Conservation (phyloP, 345 rosid genomes). For the Anacardium occidentale region DNA sequence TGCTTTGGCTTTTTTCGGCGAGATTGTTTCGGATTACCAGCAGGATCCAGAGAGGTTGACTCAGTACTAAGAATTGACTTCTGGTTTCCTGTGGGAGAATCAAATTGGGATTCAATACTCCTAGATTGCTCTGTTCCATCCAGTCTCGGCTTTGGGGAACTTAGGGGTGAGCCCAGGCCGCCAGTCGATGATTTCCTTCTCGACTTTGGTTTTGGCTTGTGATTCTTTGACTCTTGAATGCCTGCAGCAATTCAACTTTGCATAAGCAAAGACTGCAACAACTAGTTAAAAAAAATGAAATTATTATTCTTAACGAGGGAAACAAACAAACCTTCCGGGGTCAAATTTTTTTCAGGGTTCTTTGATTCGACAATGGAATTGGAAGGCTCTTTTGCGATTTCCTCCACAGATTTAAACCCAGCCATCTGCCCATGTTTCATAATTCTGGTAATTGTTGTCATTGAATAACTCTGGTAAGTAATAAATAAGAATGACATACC, state of each 20-base stretch:
- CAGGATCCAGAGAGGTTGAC: conserved; percentile 22
- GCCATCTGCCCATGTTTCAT: conserved; percentile 37
- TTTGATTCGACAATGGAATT: conserved; percentile 17
- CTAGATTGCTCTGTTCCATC: conserved; percentile 39
- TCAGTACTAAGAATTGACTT: conserved; percentile 27
- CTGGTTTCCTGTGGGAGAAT: conserved; percentile 27
- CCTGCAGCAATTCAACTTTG: background rate
- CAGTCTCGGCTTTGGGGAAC: background rate
- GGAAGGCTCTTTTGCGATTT: conserved; percentile 6
- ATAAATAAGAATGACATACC: conserved; percentile 36
- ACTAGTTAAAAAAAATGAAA: background rate
- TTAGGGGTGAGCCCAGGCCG: conserved; percentile 15
- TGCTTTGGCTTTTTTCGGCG: conserved; percentile 47
- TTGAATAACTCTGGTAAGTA: background rate
- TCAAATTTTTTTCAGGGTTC: background rate
- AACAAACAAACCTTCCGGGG: conserved; percentile 28
- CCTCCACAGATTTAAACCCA: conserved; percentile 29
- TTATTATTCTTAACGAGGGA: background rate
- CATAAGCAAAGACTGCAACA: background rate
- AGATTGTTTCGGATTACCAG: conserved; percentile 33
- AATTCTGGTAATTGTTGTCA: background rate
- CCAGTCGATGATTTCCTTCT: conserved; percentile 27
- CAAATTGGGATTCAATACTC: conserved; percentile 27
- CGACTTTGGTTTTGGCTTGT: conserved; percentile 38
- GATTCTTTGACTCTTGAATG: conserved; percentile 14